Evolutionary conservation across 495 filamentous ascomycete species (phyloP).

Genomic region (Beverwykella pulmonaria): DNA sequence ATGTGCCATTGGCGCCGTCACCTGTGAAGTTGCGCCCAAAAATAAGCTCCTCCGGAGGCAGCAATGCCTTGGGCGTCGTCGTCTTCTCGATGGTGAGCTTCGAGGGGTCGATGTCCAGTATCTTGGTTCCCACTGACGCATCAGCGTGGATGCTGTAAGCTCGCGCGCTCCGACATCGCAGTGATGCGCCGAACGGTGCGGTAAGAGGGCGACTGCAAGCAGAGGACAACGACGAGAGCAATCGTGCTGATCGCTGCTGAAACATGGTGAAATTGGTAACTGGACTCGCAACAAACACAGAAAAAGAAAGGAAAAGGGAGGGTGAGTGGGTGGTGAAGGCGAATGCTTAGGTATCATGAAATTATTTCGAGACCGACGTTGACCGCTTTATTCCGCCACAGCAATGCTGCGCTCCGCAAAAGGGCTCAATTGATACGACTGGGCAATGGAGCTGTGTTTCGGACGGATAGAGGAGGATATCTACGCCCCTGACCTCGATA

Average conservation of each 20-base stretch:
- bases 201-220: slow-evolving; percentile 32
- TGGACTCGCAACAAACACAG: background rate
- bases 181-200: slow-evolving; percentile 43
- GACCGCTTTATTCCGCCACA: background rate
- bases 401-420: background rate
- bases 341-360: background rate
- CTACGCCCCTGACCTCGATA: background rate
- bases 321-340: background rate
- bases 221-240: slow-evolving; percentile 27
- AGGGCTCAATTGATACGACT: slow-evolving; percentile 10
- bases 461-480: slow-evolving; percentile 19
- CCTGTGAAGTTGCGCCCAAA: slow-evolving; percentile 90
- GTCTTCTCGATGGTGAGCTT: slow-evolving; percentile 75
- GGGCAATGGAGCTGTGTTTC: background rate
- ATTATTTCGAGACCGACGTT: slow-evolving; percentile 19
- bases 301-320: slow-evolving; percentile 6
- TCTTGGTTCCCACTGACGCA: slow-evolving; percentile 37
- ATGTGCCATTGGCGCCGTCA: slow-evolving; percentile 42
- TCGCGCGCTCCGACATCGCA: slow-evolving; percentile 40
- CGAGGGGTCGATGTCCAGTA: slow-evolving; percentile 70
- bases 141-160: slow-evolving; percentile 44
- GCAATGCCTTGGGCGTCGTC: slow-evolving; percentile 70
- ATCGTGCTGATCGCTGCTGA: slow-evolving; percentile 32
- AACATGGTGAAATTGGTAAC: slow-evolving; percentile 27
- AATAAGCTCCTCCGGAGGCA: slow-evolving; percentile 74